Conservation (phyloP, 2,329 filamentous ascomycete genomes). For the Penicillium sp. region DNA sequence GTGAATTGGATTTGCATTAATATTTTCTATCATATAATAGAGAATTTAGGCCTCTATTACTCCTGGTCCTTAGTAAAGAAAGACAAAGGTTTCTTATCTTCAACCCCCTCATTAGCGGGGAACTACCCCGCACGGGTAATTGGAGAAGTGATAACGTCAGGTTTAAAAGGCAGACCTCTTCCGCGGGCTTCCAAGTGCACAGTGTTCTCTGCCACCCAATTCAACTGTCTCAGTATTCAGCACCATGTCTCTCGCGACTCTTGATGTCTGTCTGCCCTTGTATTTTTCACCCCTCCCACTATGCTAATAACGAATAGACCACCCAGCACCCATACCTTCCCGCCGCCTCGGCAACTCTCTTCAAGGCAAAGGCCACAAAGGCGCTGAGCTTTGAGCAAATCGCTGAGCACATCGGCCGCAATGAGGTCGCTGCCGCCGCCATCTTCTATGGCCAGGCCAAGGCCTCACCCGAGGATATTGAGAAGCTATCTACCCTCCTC, state of each 20-base stretch:
- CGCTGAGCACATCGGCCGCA: constrained; percentile 72
- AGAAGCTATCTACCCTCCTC: constrained; percentile 69
- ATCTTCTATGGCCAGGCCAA: constrained; percentile 88
- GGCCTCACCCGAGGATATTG: constrained; percentile 71
- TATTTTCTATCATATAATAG: too few relatives aligned
- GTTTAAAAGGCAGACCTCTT: constrained; percentile 23
- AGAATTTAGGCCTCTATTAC: not conserved
- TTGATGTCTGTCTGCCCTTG: constrained; percentile 43
- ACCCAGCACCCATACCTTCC: constrained; percentile 65
- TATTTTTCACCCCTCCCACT: not conserved
- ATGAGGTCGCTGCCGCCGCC: constrained; percentile 83
- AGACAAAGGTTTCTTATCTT: not conserved
- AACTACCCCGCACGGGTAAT: constrained; percentile 21
- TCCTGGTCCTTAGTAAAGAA: not conserved
- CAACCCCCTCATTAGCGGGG: constrained; percentile 12
- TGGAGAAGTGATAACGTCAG: constrained; percentile 18
- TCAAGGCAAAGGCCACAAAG: constrained; percentile 77
- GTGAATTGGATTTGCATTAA: too few relatives aligned
- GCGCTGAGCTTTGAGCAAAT: constrained; percentile 81
- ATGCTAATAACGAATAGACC: constrained; percentile 27
- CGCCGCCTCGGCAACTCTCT: constrained; percentile 72
- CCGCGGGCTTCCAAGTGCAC: not conserved
- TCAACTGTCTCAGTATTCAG: not conserved
- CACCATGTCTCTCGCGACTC: constrained; percentile 50
- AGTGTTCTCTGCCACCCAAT: not conserved